Evolutionary conservation across 768 basidiomycete genomes (phyloP), one percentile per base, ranked within the genome.

Genomic region (Leccinum imitatum): DNA sequence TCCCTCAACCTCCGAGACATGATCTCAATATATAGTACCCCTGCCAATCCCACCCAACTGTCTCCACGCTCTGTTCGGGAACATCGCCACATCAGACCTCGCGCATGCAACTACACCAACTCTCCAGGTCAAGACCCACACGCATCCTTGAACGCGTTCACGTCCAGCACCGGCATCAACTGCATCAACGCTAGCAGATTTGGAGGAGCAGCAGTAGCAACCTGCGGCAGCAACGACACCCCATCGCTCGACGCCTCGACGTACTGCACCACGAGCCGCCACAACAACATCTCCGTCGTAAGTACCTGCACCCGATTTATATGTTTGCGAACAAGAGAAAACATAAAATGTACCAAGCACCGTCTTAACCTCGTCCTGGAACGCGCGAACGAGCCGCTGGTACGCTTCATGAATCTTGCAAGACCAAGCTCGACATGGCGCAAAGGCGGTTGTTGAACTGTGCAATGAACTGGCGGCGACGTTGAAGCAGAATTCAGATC

Each of bases 211-310:
- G 14, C 35, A 30, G 27, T 30, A 30, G 27, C 27, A 30, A 31
- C 31, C 39, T 41, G 39, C 17, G 7, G 17, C 39, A 35, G 60
- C 15, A 60, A 55, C 11, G 63, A 54, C 14, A 35, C 54, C 4
- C 52, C 9, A 70, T 77, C 51, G 21, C 14, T 15, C 4, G 47
- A 21, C 65, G 75, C 64, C 70, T 73, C 67, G 41, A 79, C 71
- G 71, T 89, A 95, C 68, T 86, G 85, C 14, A 83, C 79, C 30
- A 92, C 68, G 66, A 95, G 94, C 15, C 91, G 81, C 88, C 90
- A 93, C 15, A 93, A 76, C 19, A 95, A 79, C 17, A 95, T 89
- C 73, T 95, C 94, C 54, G 85, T 74, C 15, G 87, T 83, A 23
- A 23, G 21, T 23, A 58, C 82, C 90, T 90, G 30, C 10, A 11